These are phyloP conservation scores for Arthroderma sp. DNA, from an alignment of 2,329 filamentous ascomycete genomes.

Conservation along the genomic window DNA sequence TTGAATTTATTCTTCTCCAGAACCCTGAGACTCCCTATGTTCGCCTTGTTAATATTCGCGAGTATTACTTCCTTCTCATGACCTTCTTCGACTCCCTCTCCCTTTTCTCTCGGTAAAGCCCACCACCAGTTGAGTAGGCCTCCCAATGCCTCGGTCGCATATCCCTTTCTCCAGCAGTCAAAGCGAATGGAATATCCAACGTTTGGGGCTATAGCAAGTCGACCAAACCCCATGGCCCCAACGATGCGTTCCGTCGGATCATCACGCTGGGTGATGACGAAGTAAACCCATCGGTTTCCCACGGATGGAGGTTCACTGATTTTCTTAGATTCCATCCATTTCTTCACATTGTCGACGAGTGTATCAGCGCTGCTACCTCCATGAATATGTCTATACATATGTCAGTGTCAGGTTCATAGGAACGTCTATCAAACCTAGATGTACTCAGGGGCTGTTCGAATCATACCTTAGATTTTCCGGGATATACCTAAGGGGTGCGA, in stretches of 20 bases:
- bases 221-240: slow-evolving; percentile 7
- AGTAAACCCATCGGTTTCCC: not conserved
- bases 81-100: not conserved
- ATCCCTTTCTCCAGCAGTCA: slow-evolving; percentile 8
- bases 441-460: no score
- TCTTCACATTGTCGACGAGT: no score
- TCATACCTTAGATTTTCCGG: no score
- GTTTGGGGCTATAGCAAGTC: slow-evolving; percentile 7
- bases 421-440: no score
- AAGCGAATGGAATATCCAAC: slow-evolving; percentile 8
- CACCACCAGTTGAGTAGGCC: slow-evolving; percentile 9
- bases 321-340: no score
- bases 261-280: slow-evolving; percentile 4
- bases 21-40: slow-evolving; percentile 6
- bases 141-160: slow-evolving; percentile 8
- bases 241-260: slow-evolving; percentile 1
- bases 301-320: no score
- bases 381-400: no score
- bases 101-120: slow-evolving; percentile 2
- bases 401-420: no score
- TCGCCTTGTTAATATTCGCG: slow-evolving; percentile 6
- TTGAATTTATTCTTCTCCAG: slow-evolving; percentile 9
- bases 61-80: slow-evolving; percentile 2
- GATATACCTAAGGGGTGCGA: not conserved
- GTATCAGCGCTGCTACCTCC: no score